Base-by-base conservation (phyloP, 2,329 filamentous ascomycete genomes). In the Epichloe sibirici region DNA sequence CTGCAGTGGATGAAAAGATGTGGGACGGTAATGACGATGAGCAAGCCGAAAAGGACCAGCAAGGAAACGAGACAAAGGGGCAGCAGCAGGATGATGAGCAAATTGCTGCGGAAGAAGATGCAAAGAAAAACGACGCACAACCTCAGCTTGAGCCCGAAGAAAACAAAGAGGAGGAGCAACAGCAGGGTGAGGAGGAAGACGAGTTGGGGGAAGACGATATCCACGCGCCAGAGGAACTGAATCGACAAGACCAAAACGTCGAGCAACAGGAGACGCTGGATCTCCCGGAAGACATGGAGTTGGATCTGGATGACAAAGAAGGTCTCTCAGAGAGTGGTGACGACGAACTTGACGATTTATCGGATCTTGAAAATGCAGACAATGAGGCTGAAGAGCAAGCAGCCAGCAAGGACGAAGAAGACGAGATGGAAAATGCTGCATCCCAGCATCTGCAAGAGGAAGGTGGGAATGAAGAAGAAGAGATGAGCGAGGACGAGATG, bases 1-100 rank as follows among this genome's bases (percentile, higher is more conserved):
- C 83, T 15, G 88, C 91, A 21, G 86, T 97, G 1, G 94, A 98
- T 65, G 94, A 98, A 71, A 98, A 97, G 74, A 90, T 97, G 79
- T 98, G 93, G 93, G 90, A 98, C 68, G 90, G 90, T 40, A 83
- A 85, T 49, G 83, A 85, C 51, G 84, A 88, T 44, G 78, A 90
- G 45, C 82, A 90, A 47, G 83, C 86, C 1, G 86, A 91, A 47
- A 93, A 93, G 59, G 86, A 96, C 45, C 86, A 88, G 62, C 75
- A 88, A 62, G 84, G 82, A 5, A 82, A 90, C 51, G 77, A 88
- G 54, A 73, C 86, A 21, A 83, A 88, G 61, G 84, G 83, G 0
- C 75, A 85, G 56, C 78, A 86, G 62, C 76, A 83, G 56, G 76
- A 81, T 13, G 78, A 85, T 48, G 79, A 84, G 58, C 76, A 82